These are phyloP conservation scores for Paramecium sonneborni DNA, from an alignment of 73 alveolate genomes.

Conservation along the genomic window DNA sequence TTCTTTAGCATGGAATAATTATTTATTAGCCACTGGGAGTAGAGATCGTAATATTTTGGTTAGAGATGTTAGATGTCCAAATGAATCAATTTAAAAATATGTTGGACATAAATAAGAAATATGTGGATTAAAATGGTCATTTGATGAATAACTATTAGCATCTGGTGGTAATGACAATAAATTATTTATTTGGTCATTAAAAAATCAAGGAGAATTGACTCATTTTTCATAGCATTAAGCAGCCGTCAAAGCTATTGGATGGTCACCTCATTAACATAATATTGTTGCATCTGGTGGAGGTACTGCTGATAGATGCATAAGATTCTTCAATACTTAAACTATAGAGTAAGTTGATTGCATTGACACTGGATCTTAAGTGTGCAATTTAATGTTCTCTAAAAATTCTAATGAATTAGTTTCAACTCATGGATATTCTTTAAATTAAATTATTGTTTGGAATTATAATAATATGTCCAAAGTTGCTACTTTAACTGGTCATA, in stretches of 20 bases:
- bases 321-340: conserved; percentile 93
- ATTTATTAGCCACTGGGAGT: conserved; percentile 89
- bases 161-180: conserved; percentile 70
- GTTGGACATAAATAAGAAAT: conserved; percentile 84
- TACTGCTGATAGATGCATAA: conserved; percentile 94
- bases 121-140: conserved; percentile 69
- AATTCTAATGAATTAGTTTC: conserved; percentile 59
- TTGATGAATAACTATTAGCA: conserved; percentile 63
- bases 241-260: conserved; percentile 97
- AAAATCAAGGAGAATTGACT: conserved; percentile 61
- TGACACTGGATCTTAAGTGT: conserved; percentile 86
- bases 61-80: conserved; percentile 88
- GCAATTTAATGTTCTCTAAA: conserved; percentile 66
- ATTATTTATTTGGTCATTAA: conserved; percentile 59
- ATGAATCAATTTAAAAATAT: conserved; percentile 67
- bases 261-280: conserved; percentile 94
- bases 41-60: conserved; percentile 90
- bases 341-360: conserved; percentile 75
- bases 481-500: conserved; percentile 94
- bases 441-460: conserved; percentile 87
- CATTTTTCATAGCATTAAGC: conserved; percentile 80
- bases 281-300: conserved; percentile 98
- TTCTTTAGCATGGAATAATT: conserved; percentile 89
- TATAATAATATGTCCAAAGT: conserved; percentile 91
- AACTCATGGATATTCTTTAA: conserved; percentile 66